Base-by-base conservation (phyloP, 495 filamentous ascomycete genomes). In the Staphylotrichum tortipilum region DNA sequence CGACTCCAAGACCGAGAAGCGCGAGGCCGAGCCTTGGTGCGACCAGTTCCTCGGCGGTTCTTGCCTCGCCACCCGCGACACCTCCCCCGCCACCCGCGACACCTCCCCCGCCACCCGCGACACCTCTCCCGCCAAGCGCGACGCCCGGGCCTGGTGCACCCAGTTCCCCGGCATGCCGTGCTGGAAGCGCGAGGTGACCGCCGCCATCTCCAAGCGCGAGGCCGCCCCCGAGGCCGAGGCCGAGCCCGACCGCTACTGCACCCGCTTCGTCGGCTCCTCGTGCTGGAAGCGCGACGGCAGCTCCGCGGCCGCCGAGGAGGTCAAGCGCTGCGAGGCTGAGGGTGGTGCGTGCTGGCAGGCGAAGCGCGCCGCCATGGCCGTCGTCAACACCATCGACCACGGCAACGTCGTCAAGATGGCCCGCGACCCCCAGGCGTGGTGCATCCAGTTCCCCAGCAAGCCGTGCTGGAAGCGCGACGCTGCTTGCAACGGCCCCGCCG, bases 261-360 rank as follows among this genome's bases (percentile, higher is more conserved):
- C 47, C 7, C 47, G 47, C 7, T 50, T 50, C 47, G 17, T 17
- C n/a, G 47, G 47, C 21, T 24, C 19, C 2, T 50, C 48, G 17
- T 50, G 48, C 48, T 50, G 39, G 39, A 50, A 50, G 48, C 48
- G 48, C 48, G 48, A 50, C 23, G 38, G 22, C 22, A n/a, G 29
- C 45, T 19, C 45, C 37, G 50, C 47, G 22, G 49, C 34, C 5
- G 21, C 34, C 36, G 39, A 38, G 33, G 44, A 57, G 26, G 48
- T 49, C 49, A 55, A 60, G 44, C 54, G 60, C 6, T 70, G 67
- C 58, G 14, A 30, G 12, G 34, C 37, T 28, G 36, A 47, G 43
- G 66, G 67, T 24, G 50, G 61, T 54, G 46, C 63, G 4, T 69
- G 67, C 59, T 64, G 53, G 50, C 59, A 63, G 56, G 60, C 59